Evolutionary conservation across 352 stramenopile species (phyloP).

Genomic region (Globisporangium alternatum): DNA sequence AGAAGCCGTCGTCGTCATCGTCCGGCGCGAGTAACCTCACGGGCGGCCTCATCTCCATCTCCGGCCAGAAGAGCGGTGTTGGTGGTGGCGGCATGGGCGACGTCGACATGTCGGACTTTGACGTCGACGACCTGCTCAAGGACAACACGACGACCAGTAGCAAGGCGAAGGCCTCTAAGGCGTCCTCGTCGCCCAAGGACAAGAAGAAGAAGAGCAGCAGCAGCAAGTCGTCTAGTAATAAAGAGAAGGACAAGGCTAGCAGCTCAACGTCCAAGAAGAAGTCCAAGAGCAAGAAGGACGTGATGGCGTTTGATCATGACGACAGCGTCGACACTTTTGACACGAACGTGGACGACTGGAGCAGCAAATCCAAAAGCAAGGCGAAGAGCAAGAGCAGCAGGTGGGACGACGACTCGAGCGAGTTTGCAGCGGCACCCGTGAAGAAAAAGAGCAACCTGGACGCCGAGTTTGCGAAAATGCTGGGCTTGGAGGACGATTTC

Average conservation of each 20-base stretch:
- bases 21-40: slow-evolving; percentile 39
- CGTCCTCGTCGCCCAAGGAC: slow-evolving; percentile 22
- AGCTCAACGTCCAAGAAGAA: slow-evolving; percentile 20
- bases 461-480: slow-evolving; percentile 66
- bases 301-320: slow-evolving; percentile 13
- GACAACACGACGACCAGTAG: slow-evolving; percentile 27
- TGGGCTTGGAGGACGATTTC: slow-evolving; percentile 48
- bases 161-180: slow-evolving; percentile 15
- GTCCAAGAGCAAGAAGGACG: slow-evolving; percentile 46
- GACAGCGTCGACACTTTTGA: slow-evolving; percentile 28
- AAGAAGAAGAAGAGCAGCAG: slow-evolving; percentile 38
- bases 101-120: slow-evolving; percentile 22
- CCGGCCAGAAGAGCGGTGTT: slow-evolving; percentile 5
- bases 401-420: slow-evolving; percentile 24
- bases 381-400: slow-evolving; percentile 24
- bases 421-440: slow-evolving; percentile 14
- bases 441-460: slow-evolving; percentile 51
- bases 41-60: slow-evolving; percentile 59
- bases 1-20: slow-evolving; percentile 6
- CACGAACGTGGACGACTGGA: slow-evolving; percentile 21
- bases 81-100: slow-evolving; percentile 16
- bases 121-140: slow-evolving; percentile 48
- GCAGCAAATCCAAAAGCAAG: slow-evolving; percentile 25
- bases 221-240: slow-evolving; percentile 12
- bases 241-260: slow-evolving; percentile 23